phyloP scores from a whole-genome alignment of 306 rosid species.

The Cucurbita moschata region DNA sequence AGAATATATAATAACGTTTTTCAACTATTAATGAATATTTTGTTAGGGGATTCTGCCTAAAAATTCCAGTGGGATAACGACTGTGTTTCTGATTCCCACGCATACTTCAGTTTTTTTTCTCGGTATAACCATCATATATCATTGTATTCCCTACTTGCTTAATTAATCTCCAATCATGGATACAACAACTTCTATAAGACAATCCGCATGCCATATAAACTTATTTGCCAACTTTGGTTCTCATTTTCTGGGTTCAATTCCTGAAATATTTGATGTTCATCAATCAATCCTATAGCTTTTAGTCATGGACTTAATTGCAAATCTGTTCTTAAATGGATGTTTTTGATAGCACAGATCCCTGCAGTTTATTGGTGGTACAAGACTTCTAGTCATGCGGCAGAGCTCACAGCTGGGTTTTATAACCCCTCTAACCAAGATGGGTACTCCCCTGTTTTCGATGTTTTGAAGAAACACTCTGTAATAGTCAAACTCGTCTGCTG shows the following conservation, averaged over 20 bases:
- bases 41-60: background rate
- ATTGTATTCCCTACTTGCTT: background rate
- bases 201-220: background rate
- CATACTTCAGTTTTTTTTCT: background rate
- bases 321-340: background rate
- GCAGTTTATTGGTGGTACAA: conserved; percentile 91
- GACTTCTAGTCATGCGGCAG: conserved; percentile 88
- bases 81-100: background rate
- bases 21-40: background rate
- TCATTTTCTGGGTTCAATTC: background rate
- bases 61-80: background rate
- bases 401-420: conserved; percentile 88
- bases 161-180: background rate
- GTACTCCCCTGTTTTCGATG: conserved; percentile 70
- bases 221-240: background rate
- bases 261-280: background rate
- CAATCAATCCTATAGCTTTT: background rate
- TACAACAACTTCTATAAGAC: background rate
- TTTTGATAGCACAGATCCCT: conserved; percentile 50
- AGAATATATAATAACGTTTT: background rate
- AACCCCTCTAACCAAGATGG: conserved; percentile 93
- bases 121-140: background rate
- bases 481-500: conserved; percentile 70
- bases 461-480: conserved; percentile 58
- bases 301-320: background rate